Base-by-base conservation (phyloP, 2,329 filamentous ascomycete species). In the Pyrenophora teres region DNA sequence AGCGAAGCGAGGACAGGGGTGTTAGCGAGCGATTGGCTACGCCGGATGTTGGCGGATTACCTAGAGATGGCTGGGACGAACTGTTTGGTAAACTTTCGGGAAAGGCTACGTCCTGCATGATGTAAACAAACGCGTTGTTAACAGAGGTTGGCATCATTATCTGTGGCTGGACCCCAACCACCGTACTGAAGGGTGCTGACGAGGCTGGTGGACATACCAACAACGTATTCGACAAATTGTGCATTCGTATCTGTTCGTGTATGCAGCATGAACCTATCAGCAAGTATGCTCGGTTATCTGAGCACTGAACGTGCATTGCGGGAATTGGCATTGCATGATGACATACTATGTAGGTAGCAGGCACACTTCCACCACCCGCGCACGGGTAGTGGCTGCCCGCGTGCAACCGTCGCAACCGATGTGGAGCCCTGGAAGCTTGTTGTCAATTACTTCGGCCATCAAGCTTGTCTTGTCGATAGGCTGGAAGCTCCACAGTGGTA, bases 51-150 rank as follows among this genome's bases (percentile, higher is more conserved):
- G 46, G 40, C 32, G 40, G 46, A 45, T 30, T 62, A 58, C 59
- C 63, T 57, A 45, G 46, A 33, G 49, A 30, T 54, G 59, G 51
- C 57, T 47, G 48, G 61, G 62, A 48, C 62, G 46, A 25, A 37
- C 15, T 44, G 52, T 40, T 38, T 45, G 42, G 56, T 67, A 58
- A 62, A 49, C 55, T 36, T 30, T 33, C 42, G 35, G 40, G 40
- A 47, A 46, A 42, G 44, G 46, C 49, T 16, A 50, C 40, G 4
- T 18, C 49, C 49, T 50, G 48, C 56, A 40, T 46, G 27, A 49
- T 53, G 46, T 42, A 59, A 23, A 32, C 33, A 40, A 40, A 30
- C 33, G 38, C 52, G 48, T 44, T 39, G 25, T 32, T 15, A 31
- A 27, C 27, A 21, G 6, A 44, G 23, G 9, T 49, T 41, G 25